These are phyloP conservation scores for Zymoseptoria brevis DNA, from an alignment of 2,329 filamentous ascomycete species.

Conservation along the genomic window DNA sequence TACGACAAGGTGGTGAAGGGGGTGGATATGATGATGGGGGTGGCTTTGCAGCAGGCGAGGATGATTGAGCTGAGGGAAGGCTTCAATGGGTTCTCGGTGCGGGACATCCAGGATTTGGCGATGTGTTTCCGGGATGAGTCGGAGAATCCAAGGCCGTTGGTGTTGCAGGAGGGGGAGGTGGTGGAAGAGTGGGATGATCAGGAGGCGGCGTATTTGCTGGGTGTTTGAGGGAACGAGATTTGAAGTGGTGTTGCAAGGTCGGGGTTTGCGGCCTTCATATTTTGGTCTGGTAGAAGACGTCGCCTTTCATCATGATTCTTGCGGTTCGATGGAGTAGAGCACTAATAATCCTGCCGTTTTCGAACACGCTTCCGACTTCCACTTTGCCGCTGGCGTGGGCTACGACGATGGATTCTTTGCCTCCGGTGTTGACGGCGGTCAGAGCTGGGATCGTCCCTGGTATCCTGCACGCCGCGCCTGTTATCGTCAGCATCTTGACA, in stretches of 20 bases:
- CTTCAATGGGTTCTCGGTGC: constrained; percentile 4
- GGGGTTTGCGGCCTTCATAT: neutral
- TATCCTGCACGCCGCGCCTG: constrained; percentile 31
- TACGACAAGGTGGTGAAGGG: neutral
- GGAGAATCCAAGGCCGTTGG: neutral
- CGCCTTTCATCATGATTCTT: constrained; percentile 25
- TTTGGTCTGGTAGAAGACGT: constrained; percentile 20
- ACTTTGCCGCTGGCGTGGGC: constrained; percentile 24
- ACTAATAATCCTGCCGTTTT: constrained; percentile 21
- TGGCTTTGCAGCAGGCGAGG: neutral
- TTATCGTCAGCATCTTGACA: neutral
- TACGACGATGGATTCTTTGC: constrained; percentile 18
- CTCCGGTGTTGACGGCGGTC: constrained; percentile 12
- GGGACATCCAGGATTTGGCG: neutral
- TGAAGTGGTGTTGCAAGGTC: neutral
- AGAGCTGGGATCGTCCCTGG: constrained; percentile 20
- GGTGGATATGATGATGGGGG: constrained; percentile 3
- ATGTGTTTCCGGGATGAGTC: constrained; percentile 1
- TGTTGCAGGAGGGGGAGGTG: neutral
- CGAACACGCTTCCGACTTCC: constrained; percentile 22
- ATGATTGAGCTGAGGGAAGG: neutral
- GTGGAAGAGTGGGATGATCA: neutral
- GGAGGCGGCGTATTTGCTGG: neutral
- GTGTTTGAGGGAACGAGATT: neutral
- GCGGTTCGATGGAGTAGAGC: constrained; percentile 25